phyloP scores from a whole-genome alignment of 495 filamentous ascomycete species.

The Xylaria longipes region DNA sequence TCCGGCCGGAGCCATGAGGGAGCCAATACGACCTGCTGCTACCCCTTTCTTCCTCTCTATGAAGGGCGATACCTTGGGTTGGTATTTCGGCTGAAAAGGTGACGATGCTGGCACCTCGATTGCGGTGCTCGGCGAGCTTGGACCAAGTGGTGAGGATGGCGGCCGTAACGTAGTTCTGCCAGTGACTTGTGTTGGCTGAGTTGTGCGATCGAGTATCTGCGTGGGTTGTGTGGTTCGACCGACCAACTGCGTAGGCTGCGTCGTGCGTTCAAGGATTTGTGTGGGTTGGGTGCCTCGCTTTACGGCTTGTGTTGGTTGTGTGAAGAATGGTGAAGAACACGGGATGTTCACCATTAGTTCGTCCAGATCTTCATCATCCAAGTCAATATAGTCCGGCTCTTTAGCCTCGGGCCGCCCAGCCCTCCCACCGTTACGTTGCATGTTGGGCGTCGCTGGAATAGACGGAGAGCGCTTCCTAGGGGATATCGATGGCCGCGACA shows the following conservation, averaged over 20 bases:
- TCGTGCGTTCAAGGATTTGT: slow-evolving; percentile 36
- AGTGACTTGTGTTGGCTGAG: slow-evolving; percentile 75
- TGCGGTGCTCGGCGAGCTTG: slow-evolving; percentile 48
- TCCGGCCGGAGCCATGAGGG: slow-evolving; percentile 76
- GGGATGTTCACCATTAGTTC: slow-evolving; percentile 43
- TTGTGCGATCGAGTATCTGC: slow-evolving; percentile 51
- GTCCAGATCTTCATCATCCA: slow-evolving; percentile 40
- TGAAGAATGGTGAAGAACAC: slow-evolving; percentile 52
- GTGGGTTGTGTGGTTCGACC: slow-evolving; percentile 42
- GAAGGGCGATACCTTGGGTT: slow-evolving; percentile 29
- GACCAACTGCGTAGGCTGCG: slow-evolving; percentile 40
- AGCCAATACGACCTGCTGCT: slow-evolving; percentile 54
- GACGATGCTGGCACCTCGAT: slow-evolving; percentile 89
- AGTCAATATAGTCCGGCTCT: slow-evolving; percentile 30
- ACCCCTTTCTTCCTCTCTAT: slow-evolving; percentile 29
- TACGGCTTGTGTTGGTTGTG: slow-evolving; percentile 42
- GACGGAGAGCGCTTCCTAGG: slow-evolving; percentile 27
- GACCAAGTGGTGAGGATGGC: slow-evolving; percentile 45
- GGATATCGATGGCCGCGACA: slow-evolving; percentile 27
- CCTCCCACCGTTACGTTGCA: slow-evolving; percentile 26
- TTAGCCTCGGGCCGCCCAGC: slow-evolving; percentile 21
- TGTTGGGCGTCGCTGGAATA: slow-evolving; percentile 30
- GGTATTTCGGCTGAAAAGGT: slow-evolving; percentile 55
- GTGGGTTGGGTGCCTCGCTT: slow-evolving; percentile 44
- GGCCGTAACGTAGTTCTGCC: slow-evolving; percentile 27